A percentile compares a stretch with the other conserved stretches of the same genome.
phyloP scores from a whole-genome alignment of 2,329 filamentous ascomycete genomes.

The Lecanosticta acicola region DNA sequence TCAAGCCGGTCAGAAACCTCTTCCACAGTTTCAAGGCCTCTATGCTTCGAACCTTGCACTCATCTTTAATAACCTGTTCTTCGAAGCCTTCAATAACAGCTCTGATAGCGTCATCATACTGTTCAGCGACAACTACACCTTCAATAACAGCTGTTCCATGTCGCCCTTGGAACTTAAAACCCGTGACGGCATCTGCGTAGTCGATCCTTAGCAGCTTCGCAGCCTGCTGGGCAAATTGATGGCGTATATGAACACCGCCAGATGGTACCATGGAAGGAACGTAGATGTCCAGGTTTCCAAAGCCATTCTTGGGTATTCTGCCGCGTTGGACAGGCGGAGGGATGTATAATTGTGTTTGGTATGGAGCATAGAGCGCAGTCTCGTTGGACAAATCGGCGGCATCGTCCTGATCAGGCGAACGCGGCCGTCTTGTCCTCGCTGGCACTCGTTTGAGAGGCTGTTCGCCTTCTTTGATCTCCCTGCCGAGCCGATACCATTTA shows the following conservation, averaged over 20 bases:
- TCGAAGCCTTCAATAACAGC: conserved; percentile 63
- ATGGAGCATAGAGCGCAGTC: conserved; percentile 55
- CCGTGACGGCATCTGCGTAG: conserved; percentile 82
- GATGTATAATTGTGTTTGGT: conserved; percentile 64
- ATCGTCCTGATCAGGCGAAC: conserved; percentile 26
- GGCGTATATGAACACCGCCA: conserved; percentile 54
- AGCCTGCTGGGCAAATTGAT: conserved; percentile 60
- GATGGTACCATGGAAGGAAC: conserved; percentile 58
- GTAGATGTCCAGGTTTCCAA: conserved; percentile 59
- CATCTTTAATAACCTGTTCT: conserved; percentile 59
- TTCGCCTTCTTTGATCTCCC: conserved; percentile 70
- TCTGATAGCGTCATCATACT: conserved; percentile 65
- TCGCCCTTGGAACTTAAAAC: conserved; percentile 80
- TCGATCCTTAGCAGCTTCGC: conserved; percentile 73
- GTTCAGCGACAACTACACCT: conserved; percentile 69
- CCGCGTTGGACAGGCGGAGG: conserved; percentile 72
- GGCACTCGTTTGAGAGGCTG: conserved; percentile 69
- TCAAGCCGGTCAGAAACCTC: conserved; percentile 56
- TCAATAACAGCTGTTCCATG: conserved; percentile 77
- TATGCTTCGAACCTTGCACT: conserved; percentile 49
- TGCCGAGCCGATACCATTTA: conserved; percentile 84
- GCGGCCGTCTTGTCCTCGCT: conserved; percentile 23
- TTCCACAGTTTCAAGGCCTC: conserved; percentile 54
- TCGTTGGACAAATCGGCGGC: conserved; percentile 41
- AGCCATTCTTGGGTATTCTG: conserved; percentile 58